Evolutionary conservation across 768 basidiomycete genomes (phyloP).

Genomic region (Naganishia vaughanmartiniae): DNA sequence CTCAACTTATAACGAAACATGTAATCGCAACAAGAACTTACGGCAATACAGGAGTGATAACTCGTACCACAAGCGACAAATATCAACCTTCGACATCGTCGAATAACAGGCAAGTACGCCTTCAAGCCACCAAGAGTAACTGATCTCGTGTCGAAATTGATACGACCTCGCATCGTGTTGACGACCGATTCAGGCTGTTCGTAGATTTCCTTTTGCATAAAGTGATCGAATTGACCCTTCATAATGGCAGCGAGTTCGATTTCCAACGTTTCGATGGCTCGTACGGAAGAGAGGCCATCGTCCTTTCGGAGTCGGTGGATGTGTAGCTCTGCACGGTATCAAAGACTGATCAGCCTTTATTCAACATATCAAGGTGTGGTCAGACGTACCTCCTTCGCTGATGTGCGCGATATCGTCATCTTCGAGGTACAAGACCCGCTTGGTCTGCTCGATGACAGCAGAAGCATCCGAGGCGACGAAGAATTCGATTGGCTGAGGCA

Average conservation of each 20-base stretch:
- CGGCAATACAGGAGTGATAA: conserved; percentile 92
- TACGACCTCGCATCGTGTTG: conserved; percentile 99
- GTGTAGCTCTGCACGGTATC: conserved; percentile 68
- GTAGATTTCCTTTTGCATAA: conserved; percentile 99
- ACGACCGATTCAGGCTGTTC: conserved; percentile 97
- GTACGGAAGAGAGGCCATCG: conserved; percentile 70
- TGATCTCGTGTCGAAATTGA: conserved; percentile 90
- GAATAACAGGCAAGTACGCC: conserved; percentile 90
- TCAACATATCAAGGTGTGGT: neutral
- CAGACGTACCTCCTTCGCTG: conserved; percentile 63
- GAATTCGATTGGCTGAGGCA: conserved; percentile 98
- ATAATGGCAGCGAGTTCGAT: conserved; percentile 99
- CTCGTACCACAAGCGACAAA: conserved; percentile 98
- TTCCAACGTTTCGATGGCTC: conserved; percentile 96
- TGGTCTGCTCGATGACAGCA: conserved; percentile 97
- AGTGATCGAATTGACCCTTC: conserved; percentile 99
- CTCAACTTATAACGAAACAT: neutral
- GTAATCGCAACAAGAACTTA: conserved; percentile 34
- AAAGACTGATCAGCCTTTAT: neutral
- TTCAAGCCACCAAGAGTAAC: conserved; percentile 94
- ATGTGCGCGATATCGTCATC: conserved; percentile 99
- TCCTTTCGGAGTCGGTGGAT: conserved; percentile 95
- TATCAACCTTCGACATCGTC: conserved; percentile 87
- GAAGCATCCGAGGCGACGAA: conserved; percentile 97
- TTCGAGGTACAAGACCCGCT: conserved; percentile 95